Percentiles rank a stretch among this genome's conserved stretches.
Conservation (phyloP, 148 eudicot genomes). For the Diospyros lotus region DNA sequence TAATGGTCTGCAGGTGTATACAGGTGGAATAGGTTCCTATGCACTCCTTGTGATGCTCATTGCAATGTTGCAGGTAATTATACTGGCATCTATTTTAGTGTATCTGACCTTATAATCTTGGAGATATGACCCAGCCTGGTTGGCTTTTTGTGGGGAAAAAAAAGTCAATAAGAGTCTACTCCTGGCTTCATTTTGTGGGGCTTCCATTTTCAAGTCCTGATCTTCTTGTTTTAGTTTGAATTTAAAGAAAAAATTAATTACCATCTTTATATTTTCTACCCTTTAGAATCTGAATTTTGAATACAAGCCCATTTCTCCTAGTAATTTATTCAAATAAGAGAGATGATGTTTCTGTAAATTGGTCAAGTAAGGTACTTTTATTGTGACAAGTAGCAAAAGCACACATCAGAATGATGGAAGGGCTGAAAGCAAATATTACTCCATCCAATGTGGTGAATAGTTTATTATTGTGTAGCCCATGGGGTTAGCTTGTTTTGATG, state of each 20-base stretch:
- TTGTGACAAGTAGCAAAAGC: not conserved
- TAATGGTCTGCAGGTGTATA: slow-evolving; percentile 55
- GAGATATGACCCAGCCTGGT: not conserved
- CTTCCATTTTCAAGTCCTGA: not conserved
- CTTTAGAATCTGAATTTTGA: not conserved
- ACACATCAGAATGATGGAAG: not conserved
- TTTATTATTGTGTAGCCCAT: not conserved
- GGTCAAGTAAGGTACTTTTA: not conserved
- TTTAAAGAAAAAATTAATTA: not conserved
- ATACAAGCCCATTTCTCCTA: not conserved
- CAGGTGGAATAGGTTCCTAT: slow-evolving; percentile 95
- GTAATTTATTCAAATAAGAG: not conserved
- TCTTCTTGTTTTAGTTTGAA: not conserved
- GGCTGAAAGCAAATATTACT: too few species aligned
- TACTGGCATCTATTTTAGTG: slow-evolving; percentile 3
- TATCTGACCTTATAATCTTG: slow-evolving; percentile 5
- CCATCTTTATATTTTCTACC: not conserved
- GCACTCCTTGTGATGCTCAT: slow-evolving; percentile 94
- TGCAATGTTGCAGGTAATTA: slow-evolving; percentile 82
- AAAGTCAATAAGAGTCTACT: not conserved
- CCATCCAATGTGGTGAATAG: not conserved
- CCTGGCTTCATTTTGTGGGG: not conserved
- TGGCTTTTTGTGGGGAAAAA: too few species aligned
- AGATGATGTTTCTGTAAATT: not conserved
- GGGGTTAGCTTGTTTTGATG: too few species aligned